phyloP scores from a whole-genome alignment of 148 eudicot genomes.

The Vaccinium macrocarpon region DNA sequence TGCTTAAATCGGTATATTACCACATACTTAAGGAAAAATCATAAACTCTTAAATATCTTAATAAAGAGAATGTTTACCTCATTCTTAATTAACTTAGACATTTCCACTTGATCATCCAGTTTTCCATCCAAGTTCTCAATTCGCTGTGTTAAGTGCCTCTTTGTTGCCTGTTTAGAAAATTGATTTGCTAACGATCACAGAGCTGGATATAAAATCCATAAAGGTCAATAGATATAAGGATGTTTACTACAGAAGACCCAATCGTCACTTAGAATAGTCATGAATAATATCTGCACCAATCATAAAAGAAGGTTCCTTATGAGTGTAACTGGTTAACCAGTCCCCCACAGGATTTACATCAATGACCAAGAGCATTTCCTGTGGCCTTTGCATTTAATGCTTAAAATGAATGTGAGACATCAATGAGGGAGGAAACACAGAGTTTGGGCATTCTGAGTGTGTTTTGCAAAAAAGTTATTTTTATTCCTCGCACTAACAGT shows the following conservation, averaged over 20 bases:
- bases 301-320: not conserved
- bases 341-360: not conserved
- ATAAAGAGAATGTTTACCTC: constrained; percentile 40
- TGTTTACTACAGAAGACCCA: not conserved
- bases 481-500: too few relatives aligned
- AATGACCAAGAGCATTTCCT: not conserved
- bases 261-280: not conserved
- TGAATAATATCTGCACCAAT: not conserved
- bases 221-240: not conserved
- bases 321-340: not conserved
- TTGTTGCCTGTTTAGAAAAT: constrained; percentile 56
- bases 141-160: constrained; percentile 77
- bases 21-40: not conserved
- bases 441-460: not conserved
- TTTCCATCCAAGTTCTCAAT: constrained; percentile 81
- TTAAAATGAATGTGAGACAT: not conserved
- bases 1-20: not conserved
- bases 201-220: not conserved
- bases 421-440: not conserved
- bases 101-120: constrained; percentile 72
- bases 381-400: not conserved
- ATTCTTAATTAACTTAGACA: constrained; percentile 55
- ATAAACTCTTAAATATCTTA: not conserved
- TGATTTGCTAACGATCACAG: not conserved
- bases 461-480: not conserved